phyloP scores from a whole-genome alignment of 768 basidiomycete species.

The Suillus subaureus region DNA sequence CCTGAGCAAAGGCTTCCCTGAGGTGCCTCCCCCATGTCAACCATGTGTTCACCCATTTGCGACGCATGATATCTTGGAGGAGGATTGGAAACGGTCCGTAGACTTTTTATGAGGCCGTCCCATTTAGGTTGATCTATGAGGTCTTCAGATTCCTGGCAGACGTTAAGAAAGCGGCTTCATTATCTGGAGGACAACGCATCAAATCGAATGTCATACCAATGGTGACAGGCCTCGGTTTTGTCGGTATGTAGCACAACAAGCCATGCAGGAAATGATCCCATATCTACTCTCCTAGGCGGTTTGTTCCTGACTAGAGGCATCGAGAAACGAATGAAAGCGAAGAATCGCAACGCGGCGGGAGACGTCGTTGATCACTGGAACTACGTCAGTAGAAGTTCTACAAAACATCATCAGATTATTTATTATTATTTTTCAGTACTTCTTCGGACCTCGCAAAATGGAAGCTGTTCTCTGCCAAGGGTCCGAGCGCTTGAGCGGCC shows the following conservation, averaged over 20 bases:
- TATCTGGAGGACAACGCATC: slow-evolving; percentile 38
- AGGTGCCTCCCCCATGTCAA: slow-evolving; percentile 42
- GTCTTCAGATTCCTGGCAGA: slow-evolving; percentile 42
- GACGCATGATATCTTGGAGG: slow-evolving; percentile 49
- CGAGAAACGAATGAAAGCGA: slow-evolving; percentile 32
- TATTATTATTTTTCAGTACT: slow-evolving; percentile 36
- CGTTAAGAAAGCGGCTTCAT: slow-evolving; percentile 34
- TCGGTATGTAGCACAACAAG: slow-evolving; percentile 19
- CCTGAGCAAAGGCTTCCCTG: slow-evolving; percentile 47
- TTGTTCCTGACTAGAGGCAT: slow-evolving; percentile 19
- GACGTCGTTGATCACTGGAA: slow-evolving; percentile 54
- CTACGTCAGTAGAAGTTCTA: slow-evolving; percentile 40
- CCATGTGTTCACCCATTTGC: slow-evolving; percentile 50
- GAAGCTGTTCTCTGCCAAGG: slow-evolving; percentile 42
- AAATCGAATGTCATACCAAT: slow-evolving; percentile 32
- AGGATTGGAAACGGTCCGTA: slow-evolving; percentile 49
- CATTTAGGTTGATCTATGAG: background rate
- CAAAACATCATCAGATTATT: background rate
- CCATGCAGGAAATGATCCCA: background rate
- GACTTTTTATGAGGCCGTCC: too few relatives aligned
- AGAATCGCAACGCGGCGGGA: slow-evolving; percentile 41
- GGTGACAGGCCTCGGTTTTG: slow-evolving; percentile 31
- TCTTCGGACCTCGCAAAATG: slow-evolving; percentile 49
- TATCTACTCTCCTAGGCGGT: slow-evolving; percentile 17
- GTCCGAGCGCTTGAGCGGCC: slow-evolving; percentile 31